These are phyloP conservation scores for Noccaea caerulescens DNA, from an alignment of 345 rosid genomes.

Conservation along the genomic window DNA sequence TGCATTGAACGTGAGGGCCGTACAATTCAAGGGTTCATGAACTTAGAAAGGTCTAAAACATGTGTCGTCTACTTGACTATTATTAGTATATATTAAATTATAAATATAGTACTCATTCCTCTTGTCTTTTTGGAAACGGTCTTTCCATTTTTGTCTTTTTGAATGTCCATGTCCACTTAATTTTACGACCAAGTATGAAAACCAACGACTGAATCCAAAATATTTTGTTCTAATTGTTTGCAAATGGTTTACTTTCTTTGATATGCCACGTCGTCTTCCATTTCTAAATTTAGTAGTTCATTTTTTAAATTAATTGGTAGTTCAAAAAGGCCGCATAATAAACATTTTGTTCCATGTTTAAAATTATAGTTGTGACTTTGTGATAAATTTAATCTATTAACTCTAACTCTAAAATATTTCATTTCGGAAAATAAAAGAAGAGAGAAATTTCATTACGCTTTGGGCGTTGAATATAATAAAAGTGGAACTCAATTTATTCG, in stretches of 20 bases:
- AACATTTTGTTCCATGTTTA: background rate
- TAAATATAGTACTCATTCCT: background rate
- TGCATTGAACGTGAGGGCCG: slow-evolving; percentile 39
- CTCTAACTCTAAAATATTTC: background rate
- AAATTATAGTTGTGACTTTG: background rate
- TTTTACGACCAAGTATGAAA: slow-evolving; percentile 38
- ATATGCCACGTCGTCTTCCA: background rate
- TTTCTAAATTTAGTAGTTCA: slow-evolving; percentile 1
- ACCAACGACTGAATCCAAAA: slow-evolving; percentile 35
- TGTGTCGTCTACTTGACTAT: slow-evolving; percentile 16
- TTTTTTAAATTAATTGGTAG: slow-evolving; percentile 2
- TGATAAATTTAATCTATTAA: background rate
- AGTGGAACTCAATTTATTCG: background rate
- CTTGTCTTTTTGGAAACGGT: slow-evolving; percentile 38
- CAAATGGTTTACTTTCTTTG: slow-evolving; percentile 30
- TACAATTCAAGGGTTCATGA: slow-evolving; percentile 37
- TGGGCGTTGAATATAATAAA: background rate
- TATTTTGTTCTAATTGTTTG: background rate
- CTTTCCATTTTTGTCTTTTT: slow-evolving; percentile 19
- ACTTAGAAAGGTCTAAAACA: slow-evolving; percentile 34
- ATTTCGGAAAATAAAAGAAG: background rate
- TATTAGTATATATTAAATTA: background rate
- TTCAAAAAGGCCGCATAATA: slow-evolving; percentile 24
- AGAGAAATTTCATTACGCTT: background rate
- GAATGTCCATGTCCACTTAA: slow-evolving; percentile 36